A percentile compares a stretch with the other conserved stretches of the same genome.
phyloP scores from a whole-genome alignment of 495 filamentous ascomycete genomes.

The Neurospora hispaniola region DNA sequence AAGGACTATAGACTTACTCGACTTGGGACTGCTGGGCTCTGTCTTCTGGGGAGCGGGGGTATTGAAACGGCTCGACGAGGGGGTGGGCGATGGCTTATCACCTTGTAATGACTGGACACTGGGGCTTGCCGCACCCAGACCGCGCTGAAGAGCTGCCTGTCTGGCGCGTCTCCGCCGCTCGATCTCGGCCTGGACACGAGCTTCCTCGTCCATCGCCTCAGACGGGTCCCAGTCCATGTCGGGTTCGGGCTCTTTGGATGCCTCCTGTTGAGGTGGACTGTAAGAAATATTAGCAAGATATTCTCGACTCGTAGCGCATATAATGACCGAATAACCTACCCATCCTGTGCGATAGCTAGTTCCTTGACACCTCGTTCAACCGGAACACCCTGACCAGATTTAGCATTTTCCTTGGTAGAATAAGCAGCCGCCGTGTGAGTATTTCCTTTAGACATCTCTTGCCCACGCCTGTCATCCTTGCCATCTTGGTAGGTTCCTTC shows the following conservation, averaged over 20 bases:
- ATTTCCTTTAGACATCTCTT: slow-evolving; percentile 24
- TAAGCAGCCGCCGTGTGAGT: slow-evolving; percentile 22
- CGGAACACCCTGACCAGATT: slow-evolving; percentile 50
- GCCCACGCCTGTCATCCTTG: slow-evolving; percentile 33
- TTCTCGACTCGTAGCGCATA: not conserved
- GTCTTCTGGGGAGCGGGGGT: slow-evolving; percentile 23
- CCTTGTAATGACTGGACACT: slow-evolving; percentile 68
- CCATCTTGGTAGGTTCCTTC: slow-evolving; percentile 28
- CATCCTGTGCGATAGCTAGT: slow-evolving; percentile 16
- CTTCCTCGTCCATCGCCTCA: slow-evolving; percentile 57
- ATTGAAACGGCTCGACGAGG: slow-evolving; percentile 36
- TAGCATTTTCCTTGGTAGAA: slow-evolving; percentile 51
- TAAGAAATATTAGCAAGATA: slow-evolving; percentile 4
- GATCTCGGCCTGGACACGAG: slow-evolving; percentile 46
- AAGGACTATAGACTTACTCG: slow-evolving; percentile 20
- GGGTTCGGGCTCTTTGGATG: slow-evolving; percentile 13
- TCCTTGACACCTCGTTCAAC: slow-evolving; percentile 37
- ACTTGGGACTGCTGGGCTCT: slow-evolving; percentile 31
- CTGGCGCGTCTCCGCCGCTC: slow-evolving; percentile 79
- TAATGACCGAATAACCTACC: slow-evolving; percentile 3
- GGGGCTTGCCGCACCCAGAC: slow-evolving; percentile 62
- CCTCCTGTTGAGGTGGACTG: not conserved
- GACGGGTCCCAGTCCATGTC: slow-evolving; percentile 35
- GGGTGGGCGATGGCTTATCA: slow-evolving; percentile 45
- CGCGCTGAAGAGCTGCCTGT: slow-evolving; percentile 74